Conservation (phyloP, 345 rosid species). For the Heritiera littoralis region DNA sequence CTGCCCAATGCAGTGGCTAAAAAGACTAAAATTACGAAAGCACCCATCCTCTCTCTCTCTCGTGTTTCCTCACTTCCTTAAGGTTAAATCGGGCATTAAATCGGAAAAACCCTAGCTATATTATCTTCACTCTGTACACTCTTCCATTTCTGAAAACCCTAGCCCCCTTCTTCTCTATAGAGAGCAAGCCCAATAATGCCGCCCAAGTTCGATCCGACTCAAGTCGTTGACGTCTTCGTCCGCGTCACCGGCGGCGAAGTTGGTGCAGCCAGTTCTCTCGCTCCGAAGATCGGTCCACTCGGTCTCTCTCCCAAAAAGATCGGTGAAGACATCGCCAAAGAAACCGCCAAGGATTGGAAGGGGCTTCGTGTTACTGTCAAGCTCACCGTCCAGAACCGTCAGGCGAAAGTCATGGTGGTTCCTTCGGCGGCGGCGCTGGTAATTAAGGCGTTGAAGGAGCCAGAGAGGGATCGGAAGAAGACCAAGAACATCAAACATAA, state of each 20-base stretch:
- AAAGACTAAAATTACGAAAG: neutral
- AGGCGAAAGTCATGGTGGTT: constrained; percentile 62
- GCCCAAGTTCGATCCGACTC: constrained; percentile 66
- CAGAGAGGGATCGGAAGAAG: constrained; percentile 61
- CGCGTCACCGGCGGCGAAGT: constrained; percentile 75
- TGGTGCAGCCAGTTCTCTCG: constrained; percentile 63
- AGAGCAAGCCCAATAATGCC: constrained; percentile 41
- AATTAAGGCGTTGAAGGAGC: constrained; percentile 62
- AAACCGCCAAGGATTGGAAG: constrained; percentile 75
- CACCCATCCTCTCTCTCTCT: neutral
- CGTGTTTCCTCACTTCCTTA: neutral
- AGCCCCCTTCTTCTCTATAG: neutral
- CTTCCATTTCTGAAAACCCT: constrained; percentile 9
- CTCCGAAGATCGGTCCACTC: constrained; percentile 52
- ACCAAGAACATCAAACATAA: constrained; percentile 52
- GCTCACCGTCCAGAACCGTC: constrained; percentile 70
- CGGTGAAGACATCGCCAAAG: constrained; percentile 68
- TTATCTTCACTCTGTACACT: neutral
- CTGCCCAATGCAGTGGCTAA: neutral
- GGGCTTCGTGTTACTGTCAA: constrained; percentile 67
- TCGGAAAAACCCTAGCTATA: constrained; percentile 30
- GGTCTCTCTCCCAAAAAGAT: constrained; percentile 51
- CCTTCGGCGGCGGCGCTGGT: constrained; percentile 69
- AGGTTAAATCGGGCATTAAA: constrained; percentile 15
- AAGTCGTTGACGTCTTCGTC: constrained; percentile 65